Conservation (phyloP, 441 rosid genomes). For the Pelargonium australe region DNA sequence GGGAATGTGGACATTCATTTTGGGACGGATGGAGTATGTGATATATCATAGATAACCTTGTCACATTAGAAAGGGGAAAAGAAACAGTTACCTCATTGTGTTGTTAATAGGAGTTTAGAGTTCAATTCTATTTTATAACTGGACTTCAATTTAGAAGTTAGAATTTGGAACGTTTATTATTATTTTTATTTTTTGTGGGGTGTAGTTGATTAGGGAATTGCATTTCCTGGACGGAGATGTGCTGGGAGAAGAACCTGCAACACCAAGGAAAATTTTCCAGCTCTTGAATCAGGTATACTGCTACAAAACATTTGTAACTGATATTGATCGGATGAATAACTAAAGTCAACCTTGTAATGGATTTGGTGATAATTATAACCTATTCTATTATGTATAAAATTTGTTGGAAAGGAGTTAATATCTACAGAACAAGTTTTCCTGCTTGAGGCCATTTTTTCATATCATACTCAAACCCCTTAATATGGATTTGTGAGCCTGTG, state of each 20-base stretch:
- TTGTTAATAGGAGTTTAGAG: no score
- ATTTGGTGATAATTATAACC: not conserved
- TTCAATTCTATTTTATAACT: not conserved
- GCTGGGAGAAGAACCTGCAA: conserved; percentile 66
- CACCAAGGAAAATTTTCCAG: conserved; percentile 80
- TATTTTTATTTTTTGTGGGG: not conserved
- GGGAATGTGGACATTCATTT: no score
- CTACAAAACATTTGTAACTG: conserved; percentile 6
- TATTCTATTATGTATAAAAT: not conserved
- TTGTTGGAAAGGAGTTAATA: not conserved
- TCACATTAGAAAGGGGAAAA: no score
- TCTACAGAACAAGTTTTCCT: not conserved
- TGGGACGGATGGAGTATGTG: no score
- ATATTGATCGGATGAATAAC: not conserved
- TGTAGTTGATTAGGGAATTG: conserved; percentile 67
- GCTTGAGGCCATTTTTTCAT: not conserved
- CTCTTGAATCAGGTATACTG: conserved; percentile 66
- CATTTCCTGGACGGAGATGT: conserved; percentile 82
- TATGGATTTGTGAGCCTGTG: not conserved
- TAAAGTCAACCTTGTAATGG: not conserved
- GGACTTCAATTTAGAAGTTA: not conserved
- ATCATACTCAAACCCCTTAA: not conserved
- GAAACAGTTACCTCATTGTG: no score
- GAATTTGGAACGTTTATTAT: not conserved
- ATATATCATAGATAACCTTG: no score